phyloP scores from a whole-genome alignment of 306 rosid species.

The Erythrophleum fordii region DNA sequence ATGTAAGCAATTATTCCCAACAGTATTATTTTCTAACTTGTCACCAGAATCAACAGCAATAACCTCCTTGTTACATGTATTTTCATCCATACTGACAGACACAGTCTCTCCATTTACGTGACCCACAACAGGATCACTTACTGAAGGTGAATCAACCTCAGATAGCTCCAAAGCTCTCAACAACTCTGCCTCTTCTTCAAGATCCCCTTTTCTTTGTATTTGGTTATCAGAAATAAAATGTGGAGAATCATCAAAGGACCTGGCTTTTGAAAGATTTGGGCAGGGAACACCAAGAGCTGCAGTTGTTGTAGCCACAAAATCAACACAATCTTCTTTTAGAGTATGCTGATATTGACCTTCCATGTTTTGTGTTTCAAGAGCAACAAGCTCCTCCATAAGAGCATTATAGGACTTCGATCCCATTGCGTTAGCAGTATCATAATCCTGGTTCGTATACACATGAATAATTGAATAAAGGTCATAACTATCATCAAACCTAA shows the following conservation, averaged over 20 bases:
- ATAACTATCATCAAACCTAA: conserved; percentile 20
- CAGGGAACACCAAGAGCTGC: conserved; percentile 96
- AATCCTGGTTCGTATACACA: conserved; percentile 60
- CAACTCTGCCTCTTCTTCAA: conserved; percentile 85
- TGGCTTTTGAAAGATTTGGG: conserved; percentile 74
- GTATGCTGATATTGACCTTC: conserved; percentile 48
- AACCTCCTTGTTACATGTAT: conserved; percentile 34
- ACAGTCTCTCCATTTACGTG: conserved; percentile 38
- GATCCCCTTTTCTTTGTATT: conserved; percentile 69
- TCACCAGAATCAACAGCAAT: conserved; percentile 48
- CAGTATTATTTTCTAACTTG: conserved; percentile 42
- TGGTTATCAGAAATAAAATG: conserved; percentile 54
- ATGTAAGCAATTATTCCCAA: conserved; percentile 43
- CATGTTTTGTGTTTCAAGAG: conserved; percentile 70
- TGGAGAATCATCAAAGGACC: conserved; percentile 79
- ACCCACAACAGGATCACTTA: conserved; percentile 45
- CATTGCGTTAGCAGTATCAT: conserved; percentile 70
- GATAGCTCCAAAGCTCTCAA: conserved; percentile 72
- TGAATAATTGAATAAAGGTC: conserved; percentile 29
- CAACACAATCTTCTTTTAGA: conserved; percentile 80
- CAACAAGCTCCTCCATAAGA: conserved; percentile 87
- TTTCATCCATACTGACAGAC: conserved; percentile 46
- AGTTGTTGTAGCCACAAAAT: conserved; percentile 95
- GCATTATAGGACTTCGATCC: conserved; percentile 86
- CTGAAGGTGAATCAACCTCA: conserved; percentile 46